Base-by-base conservation (phyloP, 495 filamentous ascomycete genomes). In the Aspergillus cavernicola region DNA sequence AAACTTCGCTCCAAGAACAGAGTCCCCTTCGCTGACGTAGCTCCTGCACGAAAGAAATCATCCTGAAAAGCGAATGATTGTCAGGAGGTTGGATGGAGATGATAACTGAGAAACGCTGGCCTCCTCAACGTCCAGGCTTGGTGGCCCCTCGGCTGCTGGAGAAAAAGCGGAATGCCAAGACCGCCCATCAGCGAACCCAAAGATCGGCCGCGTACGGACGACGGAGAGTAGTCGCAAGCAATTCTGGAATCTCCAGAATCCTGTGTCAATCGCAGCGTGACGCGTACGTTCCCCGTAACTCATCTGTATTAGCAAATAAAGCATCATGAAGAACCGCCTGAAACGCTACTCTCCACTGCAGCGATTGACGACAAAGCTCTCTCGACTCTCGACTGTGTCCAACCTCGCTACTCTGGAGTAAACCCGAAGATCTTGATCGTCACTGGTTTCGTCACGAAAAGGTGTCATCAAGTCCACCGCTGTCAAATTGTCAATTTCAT, bases 151-250 rank as follows among this genome's bases (percentile, higher is more conserved):
- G 38, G 53, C 49, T 26, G 19, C 22, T 33, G 37, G 39, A 45
- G 31, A 53, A 52, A 38, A 22, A 23, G 43, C 41, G 50, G 33
- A 29, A 23, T 59, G 61, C 58, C 61, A 64, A 64, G 61, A 50
- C 45, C 36, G 18, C 16, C 55, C 35, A 42, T 53, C 42, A 35
- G 39, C 31, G 12, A 53, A 50, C 26, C 40, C 45, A 54, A 31
- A 40, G 52, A 58, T 60, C 57, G 61, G 57, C 57, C 61, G 57
- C 57, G 61, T 58, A 53, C 51, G 46, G n/a, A n/a, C n/a, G n/a
- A n/a, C n/a, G n/a, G n/a, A n/a, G n/a, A n/a, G n/a, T n/a, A n/a
- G 33, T 36, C 19, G 38, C 38, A 40, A 32, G 20, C 44, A 29
- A 48, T 26, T 50, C 33, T 37, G 35, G 35, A 37, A 16, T 35